Evolutionary conservation across 208 protist genomes (phyloP), one percentile per base, ranked within the genome.

Genomic region (Porcisia deanei): DNA sequence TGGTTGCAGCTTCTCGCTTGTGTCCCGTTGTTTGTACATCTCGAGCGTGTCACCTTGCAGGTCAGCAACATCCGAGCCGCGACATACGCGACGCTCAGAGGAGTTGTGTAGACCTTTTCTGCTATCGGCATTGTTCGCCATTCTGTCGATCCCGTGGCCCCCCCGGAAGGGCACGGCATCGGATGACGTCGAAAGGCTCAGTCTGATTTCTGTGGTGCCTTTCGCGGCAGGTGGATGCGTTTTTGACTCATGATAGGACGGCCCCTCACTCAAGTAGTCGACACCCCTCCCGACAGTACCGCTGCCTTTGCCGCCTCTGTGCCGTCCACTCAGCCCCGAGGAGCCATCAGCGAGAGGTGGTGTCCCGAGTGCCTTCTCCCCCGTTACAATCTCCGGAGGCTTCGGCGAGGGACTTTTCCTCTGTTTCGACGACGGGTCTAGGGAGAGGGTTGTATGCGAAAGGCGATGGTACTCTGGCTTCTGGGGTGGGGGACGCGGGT

Each of bases 161-260:
- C 63, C 61, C 0, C 22, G 12, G 25, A 47, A 20, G 10, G 8
- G 30, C 58, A 16, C n/a, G 8, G 14, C 54, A 4, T 55, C 3
- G 10, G 14, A 45, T n/a, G 16, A 20, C 2, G 68, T 49, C 20
- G 58, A 16, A 37, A 58, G 25, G 49, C 67, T 71, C 30, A n/a
- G 22, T 45, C 49, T 58, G 30, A 16, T 2, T 3, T 65, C 61
- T 7, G 20, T 9, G 9, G 43, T 10, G 10, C 55, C 30, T 25
- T 45, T 55, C 6, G 37, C 70, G 20, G 25, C 60, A n/a, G 47
- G 37, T 30, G 79, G 71, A n/a, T 64, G 76, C 7, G 61, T 65
- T 30, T 73, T 75, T 0, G 80, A 80, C 14, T 80, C 75, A 22
- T 75, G 80, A 22, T 75, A 76, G 20, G 73, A 70, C 43, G 74